A percentile compares a stretch with the other conserved stretches of the same genome.
Evolutionary conservation across 2,329 filamentous ascomycete genomes (phyloP).

Genomic region (Neurospora sp.): DNA sequence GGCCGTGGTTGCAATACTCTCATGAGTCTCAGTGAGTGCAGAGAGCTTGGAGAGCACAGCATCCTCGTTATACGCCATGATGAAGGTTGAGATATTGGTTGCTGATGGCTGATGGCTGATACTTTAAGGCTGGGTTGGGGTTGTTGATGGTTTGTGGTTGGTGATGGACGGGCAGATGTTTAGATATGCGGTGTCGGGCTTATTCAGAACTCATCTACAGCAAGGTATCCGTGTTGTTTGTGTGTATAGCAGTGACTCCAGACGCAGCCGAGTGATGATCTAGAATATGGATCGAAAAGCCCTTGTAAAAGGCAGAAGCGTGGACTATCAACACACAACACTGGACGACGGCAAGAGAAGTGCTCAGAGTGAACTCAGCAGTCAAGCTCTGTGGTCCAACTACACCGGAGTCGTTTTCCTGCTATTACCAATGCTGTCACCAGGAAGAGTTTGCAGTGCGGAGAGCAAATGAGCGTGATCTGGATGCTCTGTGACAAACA

Average conservation of each 20-base stretch:
- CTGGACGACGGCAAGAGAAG: neutral
- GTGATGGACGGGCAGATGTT: neutral
- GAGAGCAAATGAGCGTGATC: neutral
- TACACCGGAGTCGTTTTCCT: neutral
- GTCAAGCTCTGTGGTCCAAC: neutral
- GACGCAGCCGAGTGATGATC: neutral
- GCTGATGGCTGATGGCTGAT: neutral
- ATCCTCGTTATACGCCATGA: conserved; percentile 93
- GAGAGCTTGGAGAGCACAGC: conserved; percentile 90
- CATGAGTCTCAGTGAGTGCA: conserved; percentile 91
- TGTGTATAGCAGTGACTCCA: neutral
- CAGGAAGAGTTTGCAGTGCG: neutral
- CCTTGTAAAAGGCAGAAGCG: neutral
- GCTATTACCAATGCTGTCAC: neutral
- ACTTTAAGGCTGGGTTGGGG: neutral
- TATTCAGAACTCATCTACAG: neutral
- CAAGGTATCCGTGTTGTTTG: neutral
- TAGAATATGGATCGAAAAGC: neutral
- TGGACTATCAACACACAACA: neutral
- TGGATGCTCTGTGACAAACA: neutral
- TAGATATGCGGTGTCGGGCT: neutral
- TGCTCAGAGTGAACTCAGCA: neutral
- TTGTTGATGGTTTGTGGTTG: neutral
- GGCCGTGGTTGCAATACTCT: conserved; percentile 89
- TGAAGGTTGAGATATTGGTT: conserved; percentile 7